Base-by-base conservation (phyloP, 192 early-diverging fungal genomes). In the Linnemannia exigua region DNA sequence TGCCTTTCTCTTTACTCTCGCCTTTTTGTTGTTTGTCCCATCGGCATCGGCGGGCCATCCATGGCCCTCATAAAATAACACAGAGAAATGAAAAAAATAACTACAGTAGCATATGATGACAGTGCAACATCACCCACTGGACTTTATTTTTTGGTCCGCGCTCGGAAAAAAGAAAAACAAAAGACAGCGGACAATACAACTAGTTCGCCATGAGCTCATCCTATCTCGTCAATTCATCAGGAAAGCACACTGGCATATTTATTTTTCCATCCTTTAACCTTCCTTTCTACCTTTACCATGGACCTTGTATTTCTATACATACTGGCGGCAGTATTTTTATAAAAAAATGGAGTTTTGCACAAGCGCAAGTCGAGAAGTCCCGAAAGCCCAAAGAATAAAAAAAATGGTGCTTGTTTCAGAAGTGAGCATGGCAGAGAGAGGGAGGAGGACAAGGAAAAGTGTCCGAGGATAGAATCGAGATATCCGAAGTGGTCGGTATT, bases 401-500 rank as follows among this genome's bases (percentile, higher is more conserved):
- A 44, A 44, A 44, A 44, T 44, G 58, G 25, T 25, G 58, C 58
- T 63, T 63, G 58, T 63, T 31, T 63, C 58, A 63, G 28, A 63
- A 63, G 35, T 17, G 67, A 38, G 67, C 67, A 41, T 1, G 5
- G 9, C 5, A 68, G 15, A 16, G 37, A 31, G 12, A 72, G 3
- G 12, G 7, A n/a, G 28, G 44, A 72, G 25, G 44, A 35, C 25
- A 71, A 14, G 47, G 14, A 63, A 63, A 63, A 63, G 58, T 63
- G 58, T 63, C 58, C 58, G 58, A 31, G 11, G 4, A 28, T 3
- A 63, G 28, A 63, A 63, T 63, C 58, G 58, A 63, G 58, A 63
- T 63, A 63, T 63, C 58, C 58, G 58, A 63, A 63, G 41, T 6
- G 58, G 58, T 31, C 58, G 58, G 58, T 63, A 63, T 33, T 63